Base-by-base conservation (phyloP, 345 rosid genomes). In the Cochlearia excelsa region DNA sequence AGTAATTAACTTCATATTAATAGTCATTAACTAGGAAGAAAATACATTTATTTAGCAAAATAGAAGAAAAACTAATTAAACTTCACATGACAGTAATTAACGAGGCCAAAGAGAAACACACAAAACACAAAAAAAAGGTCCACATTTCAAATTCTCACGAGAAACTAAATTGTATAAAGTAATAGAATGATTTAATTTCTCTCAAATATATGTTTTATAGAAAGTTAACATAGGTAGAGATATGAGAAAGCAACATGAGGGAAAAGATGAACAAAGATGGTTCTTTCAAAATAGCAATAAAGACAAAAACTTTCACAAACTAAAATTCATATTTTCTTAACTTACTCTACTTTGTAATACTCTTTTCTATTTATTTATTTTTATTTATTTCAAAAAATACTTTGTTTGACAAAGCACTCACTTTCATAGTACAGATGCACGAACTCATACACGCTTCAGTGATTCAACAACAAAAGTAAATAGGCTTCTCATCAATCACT, bases 381-480 rank as follows among this genome's bases (percentile, higher is more conserved):
- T 26, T 42, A 27, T 58, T 38, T 30, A 43, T 45, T 57, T 63
- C 63, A n/a, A 41, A 57, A 37, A 6, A 4, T 44, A 63, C 69
- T 38, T 28, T 51, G 34, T 65, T 71, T 71, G 75, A 64, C 66
- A 57, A 71, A 65, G 65, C 75, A 64, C 75, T 58, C 51, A 65
- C 75, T 64, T 57, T 64, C 60, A 57, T 57, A 71, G 75, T 65
- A 64, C 75, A 71, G 44, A 64, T 64, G 70, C 61, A 57, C 70
- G 60, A 64, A 52, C 65, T 57, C 69, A 52, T 56, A 57, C 57
- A 42, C 74, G 2, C 7, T 68, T 54, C 62, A 53, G 39, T 69
- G 48, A 61, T 54, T 56, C 54, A 48, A 9, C 37, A 44, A 53
- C 49, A 26, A 51, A 16, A 58, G 65, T 71, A 58, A 64, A 45